Base-by-base conservation (phyloP, 2,329 filamentous ascomycete genomes). In the Trichocomaceae sp. region DNA sequence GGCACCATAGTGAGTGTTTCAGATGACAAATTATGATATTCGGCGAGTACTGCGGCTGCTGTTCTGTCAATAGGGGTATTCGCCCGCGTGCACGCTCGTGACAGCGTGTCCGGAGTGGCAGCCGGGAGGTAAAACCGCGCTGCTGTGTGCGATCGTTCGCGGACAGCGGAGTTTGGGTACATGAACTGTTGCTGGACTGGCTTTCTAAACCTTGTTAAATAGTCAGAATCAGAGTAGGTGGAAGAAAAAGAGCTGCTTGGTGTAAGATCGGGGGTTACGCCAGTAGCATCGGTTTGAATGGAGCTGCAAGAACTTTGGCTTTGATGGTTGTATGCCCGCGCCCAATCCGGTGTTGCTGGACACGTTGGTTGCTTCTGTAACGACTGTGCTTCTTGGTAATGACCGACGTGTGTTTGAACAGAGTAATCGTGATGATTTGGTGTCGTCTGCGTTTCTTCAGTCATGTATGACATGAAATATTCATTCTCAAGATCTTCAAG, bases 221-320 rank as follows among this genome's bases (percentile, higher is more conserved):
- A 67, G 5, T 63, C 57, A 0, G 64, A 60, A 15, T 64, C 60
- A 7, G 69, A 70, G 50, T 69, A 67, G 5, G 64, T 62, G 1
- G 70, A 72, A 22, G 70, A 72, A 57, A 72, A 72, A 1, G 70
- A 72, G 55, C 65, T 72, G 58, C 69, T 72, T 0, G 70, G 70
- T 0, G 69, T 72, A 35, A 72, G 58, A 35, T 72, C 67, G 0
- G 70, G 70, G 0, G 66, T 71, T 22, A 53, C 26, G 1, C 52
- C 50, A 3, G 59, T 61, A 22, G 52, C 61, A 54, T 69, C 68
- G 10, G 66, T 64, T 57, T 64, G 61, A 0, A 65, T 59, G 0
- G 69, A 71, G 58, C 68, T 68, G 57, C 66, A 71, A 2, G 69
- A 72, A 41, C 61, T 56, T 22, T 71, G 66, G 33, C 63, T 69